Evolutionary conservation across 2,329 filamentous ascomycete genomes (phyloP).

Genomic region (Amauroascus niger): DNA sequence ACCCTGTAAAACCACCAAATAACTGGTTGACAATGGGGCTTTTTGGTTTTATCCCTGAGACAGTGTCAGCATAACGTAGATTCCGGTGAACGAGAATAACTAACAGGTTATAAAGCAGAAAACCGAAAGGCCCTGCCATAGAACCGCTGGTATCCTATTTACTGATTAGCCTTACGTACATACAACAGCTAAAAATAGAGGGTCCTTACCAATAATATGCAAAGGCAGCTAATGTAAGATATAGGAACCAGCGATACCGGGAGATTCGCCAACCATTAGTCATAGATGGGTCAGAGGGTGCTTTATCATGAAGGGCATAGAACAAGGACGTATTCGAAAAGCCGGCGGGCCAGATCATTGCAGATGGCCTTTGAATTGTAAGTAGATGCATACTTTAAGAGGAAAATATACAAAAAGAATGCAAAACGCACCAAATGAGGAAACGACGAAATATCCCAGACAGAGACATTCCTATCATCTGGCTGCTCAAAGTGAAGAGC

Average conservation of each 20-base stretch:
- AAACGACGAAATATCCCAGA: conserved; percentile 56
- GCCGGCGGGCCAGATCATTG: conserved; percentile 64
- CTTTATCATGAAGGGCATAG: conserved; percentile 62
- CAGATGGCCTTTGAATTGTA: conserved; percentile 35
- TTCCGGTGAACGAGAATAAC: background rate
- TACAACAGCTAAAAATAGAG: conserved; percentile 54
- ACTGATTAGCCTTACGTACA: background rate
- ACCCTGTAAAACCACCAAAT: conserved; percentile 58
- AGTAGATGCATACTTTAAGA: background rate
- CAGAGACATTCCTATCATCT: conserved; percentile 53
- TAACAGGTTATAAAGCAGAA: conserved; percentile 55
- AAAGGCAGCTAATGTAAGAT: conserved; percentile 50
- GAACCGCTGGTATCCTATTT: conserved; percentile 47
- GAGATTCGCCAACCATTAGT: conserved; percentile 56
- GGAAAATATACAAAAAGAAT: background rate
- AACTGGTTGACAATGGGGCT: conserved; percentile 61
- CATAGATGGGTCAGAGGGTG: conserved; percentile 45
- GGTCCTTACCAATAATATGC: conserved; percentile 59
- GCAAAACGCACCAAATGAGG: conserved; percentile 37
- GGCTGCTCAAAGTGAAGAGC: conserved; percentile 24
- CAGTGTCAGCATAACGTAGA: conserved; percentile 41
- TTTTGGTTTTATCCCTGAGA: conserved; percentile 61
- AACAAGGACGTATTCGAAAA: conserved; percentile 58
- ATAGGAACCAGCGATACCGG: conserved; percentile 55
- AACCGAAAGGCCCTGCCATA: conserved; percentile 56